These are phyloP conservation scores for Phytophthora idaei DNA, from an alignment of 352 stramenopile genomes.

Conservation along the genomic window DNA sequence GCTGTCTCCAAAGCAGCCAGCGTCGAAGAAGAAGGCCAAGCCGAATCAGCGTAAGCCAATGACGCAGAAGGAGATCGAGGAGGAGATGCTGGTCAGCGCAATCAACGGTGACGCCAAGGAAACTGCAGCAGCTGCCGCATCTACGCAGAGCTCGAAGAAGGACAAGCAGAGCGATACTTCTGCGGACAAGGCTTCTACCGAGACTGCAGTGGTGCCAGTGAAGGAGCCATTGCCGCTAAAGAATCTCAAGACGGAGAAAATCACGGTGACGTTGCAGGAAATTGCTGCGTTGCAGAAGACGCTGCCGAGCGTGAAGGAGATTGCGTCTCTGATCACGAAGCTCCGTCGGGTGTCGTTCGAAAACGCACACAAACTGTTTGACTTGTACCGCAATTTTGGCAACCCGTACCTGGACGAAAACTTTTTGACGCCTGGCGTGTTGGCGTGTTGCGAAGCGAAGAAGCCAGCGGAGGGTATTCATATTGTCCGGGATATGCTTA, in stretches of 20 bases:
- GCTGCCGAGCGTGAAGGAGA: conserved; percentile 67
- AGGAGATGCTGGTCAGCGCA: conserved; percentile 39
- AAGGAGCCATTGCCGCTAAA: conserved; percentile 40
- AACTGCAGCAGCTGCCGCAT: background rate
- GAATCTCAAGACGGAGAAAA: conserved; percentile 59
- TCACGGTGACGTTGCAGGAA: conserved; percentile 75
- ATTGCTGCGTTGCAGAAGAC: conserved; percentile 80
- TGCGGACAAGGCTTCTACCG: background rate
- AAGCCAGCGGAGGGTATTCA: conserved; percentile 73
- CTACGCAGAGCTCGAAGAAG: conserved; percentile 15
- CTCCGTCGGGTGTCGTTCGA: conserved; percentile 76
- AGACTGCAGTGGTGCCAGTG: conserved; percentile 22
- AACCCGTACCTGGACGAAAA: conserved; percentile 86
- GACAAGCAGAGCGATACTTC: conserved; percentile 11
- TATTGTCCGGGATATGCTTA: conserved; percentile 85
- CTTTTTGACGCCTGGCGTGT: conserved; percentile 79
- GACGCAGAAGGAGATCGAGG: conserved; percentile 43
- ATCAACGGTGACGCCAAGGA: conserved; percentile 23
- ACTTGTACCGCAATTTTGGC: conserved; percentile 87
- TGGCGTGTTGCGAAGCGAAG: conserved; percentile 80
- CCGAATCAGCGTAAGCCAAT: conserved; percentile 26
- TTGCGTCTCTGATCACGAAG: conserved; percentile 61
- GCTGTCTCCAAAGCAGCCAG: background rate
- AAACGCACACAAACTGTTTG: conserved; percentile 79
- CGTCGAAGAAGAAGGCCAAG: conserved; percentile 16